A percentile compares a stretch with the other conserved stretches of the same genome.
These are phyloP conservation scores for Penicillium sp. DNA, from an alignment of 2,329 filamentous ascomycete species.

Conservation along the genomic window DNA sequence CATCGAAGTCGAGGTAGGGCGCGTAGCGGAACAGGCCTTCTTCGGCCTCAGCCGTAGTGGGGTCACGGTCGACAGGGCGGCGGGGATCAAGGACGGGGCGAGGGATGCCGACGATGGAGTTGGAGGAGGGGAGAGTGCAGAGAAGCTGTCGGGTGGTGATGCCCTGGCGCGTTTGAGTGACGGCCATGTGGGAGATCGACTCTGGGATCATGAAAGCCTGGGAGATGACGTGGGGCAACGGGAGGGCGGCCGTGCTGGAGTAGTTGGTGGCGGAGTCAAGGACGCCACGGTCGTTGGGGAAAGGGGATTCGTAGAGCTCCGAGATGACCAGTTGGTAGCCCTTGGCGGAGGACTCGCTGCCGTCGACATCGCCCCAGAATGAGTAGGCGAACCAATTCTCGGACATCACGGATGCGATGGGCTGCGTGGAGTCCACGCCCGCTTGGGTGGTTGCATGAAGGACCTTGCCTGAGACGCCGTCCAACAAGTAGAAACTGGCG, in stretches of 20 bases:
- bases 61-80: constrained; percentile 74
- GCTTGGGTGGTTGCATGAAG: constrained; percentile 62
- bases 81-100: constrained; percentile 73
- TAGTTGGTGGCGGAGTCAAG: constrained; percentile 62
- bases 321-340: constrained; percentile 78
- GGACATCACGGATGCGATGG: constrained; percentile 67
- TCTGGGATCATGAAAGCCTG: constrained; percentile 74
- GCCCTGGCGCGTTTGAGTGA: constrained; percentile 84
- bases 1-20: constrained; percentile 73
- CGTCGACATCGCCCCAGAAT: constrained; percentile 51
- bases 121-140: constrained; percentile 63
- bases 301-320: constrained; percentile 80
- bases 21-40: constrained; percentile 73
- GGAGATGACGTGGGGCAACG: constrained; percentile 65
- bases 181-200: constrained; percentile 67
- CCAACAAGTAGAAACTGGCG: constrained; percentile 68
- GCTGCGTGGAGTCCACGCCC: constrained; percentile 64
- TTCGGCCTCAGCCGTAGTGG: constrained; percentile 66
- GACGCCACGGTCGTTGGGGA: constrained; percentile 74
- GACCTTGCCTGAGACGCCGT: constrained; percentile 74
- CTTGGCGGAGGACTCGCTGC: constrained; percentile 49
- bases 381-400: constrained; percentile 96
- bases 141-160: constrained; percentile 78
- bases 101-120: constrained; percentile 70
- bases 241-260: constrained; percentile 54